Evolutionary conservation across 257 asterid species (phyloP).

Genomic region (Nicotiana knightiana): DNA sequence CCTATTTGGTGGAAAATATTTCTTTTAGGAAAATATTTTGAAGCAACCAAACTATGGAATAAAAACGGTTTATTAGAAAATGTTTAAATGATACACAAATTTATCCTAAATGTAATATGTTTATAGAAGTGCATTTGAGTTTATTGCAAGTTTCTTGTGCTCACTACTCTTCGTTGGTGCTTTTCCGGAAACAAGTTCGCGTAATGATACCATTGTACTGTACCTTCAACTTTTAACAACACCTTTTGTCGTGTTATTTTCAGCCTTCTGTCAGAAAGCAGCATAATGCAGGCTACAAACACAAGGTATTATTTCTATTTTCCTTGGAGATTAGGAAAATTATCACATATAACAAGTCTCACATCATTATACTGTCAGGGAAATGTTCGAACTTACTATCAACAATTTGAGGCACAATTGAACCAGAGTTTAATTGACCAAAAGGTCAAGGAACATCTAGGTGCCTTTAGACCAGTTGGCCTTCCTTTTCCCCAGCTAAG

Average conservation of each 20-base stretch:
- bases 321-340: neutral
- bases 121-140: neutral
- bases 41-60: neutral
- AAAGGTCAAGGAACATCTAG: slow-evolving; percentile 91
- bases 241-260: slow-evolving; percentile 15
- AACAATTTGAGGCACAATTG: slow-evolving; percentile 91
- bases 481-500: slow-evolving; percentile 54
- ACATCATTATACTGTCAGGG: slow-evolving; percentile 46
- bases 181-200: neutral
- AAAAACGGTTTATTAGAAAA: neutral
- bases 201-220: neutral
- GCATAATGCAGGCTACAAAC: slow-evolving; percentile 95
- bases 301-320: slow-evolving; percentile 51
- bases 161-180: neutral
- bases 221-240: neutral
- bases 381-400: slow-evolving; percentile 81
- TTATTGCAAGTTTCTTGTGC: neutral
- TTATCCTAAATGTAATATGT: neutral
- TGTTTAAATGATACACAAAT: neutral
- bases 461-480: slow-evolving; percentile 73
- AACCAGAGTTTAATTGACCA: slow-evolving; percentile 94
- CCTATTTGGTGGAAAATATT: neutral
- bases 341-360: neutral
- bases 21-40: neutral
- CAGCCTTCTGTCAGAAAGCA: slow-evolving; percentile 99